These are phyloP conservation scores for Tulasnella sp. DNA, from an alignment of 768 basidiomycete species.

Conservation along the genomic window DNA sequence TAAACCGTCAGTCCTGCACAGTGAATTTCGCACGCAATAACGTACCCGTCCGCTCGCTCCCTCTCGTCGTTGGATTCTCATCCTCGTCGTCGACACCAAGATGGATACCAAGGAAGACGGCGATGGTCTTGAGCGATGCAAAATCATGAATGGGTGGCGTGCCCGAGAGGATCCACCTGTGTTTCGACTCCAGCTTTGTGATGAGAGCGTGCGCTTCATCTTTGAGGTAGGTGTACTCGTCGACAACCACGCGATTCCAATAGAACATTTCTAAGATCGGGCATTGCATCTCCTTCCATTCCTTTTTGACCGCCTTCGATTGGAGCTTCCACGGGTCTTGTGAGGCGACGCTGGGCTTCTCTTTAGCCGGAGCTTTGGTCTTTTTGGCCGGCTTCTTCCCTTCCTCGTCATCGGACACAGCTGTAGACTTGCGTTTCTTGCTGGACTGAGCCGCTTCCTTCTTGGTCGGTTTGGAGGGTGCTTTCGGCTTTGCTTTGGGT, in stretches of 20 bases:
- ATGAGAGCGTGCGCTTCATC: conserved; percentile 75
- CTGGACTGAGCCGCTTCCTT: not conserved
- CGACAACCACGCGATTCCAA: conserved; percentile 81
- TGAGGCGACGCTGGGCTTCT: conserved; percentile 26
- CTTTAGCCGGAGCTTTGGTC: conserved; percentile 35
- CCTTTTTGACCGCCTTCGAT: conserved; percentile 53
- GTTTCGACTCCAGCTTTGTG: conserved; percentile 67
- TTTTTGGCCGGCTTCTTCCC: conserved; percentile 35
- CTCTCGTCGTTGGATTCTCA: conserved; percentile 72
- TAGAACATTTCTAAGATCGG: conserved; percentile 92
- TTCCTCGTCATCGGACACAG: conserved; percentile 57
- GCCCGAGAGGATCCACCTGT: conserved; percentile 94
- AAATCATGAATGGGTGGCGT: conserved; percentile 93
- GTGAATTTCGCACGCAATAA: conserved; percentile 11
- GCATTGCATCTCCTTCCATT: conserved; percentile 75
- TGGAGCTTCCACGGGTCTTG: conserved; percentile 73
- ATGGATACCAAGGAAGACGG: conserved; percentile 83
- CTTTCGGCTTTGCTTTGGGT: conserved; percentile 33
- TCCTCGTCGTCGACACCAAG: conserved; percentile 87
- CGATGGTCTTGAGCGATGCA: conserved; percentile 83
- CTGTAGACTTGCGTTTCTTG: conserved; percentile 30
- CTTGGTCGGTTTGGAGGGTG: conserved; percentile 5
- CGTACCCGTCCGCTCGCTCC: conserved; percentile 77
- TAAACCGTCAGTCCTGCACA: not conserved
- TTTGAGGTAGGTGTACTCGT: conserved; percentile 91